A percentile compares a stretch with the other conserved stretches of the same genome.
Conservation (phyloP, 768 basidiomycete species). For the Grammothele lineata region DNA sequence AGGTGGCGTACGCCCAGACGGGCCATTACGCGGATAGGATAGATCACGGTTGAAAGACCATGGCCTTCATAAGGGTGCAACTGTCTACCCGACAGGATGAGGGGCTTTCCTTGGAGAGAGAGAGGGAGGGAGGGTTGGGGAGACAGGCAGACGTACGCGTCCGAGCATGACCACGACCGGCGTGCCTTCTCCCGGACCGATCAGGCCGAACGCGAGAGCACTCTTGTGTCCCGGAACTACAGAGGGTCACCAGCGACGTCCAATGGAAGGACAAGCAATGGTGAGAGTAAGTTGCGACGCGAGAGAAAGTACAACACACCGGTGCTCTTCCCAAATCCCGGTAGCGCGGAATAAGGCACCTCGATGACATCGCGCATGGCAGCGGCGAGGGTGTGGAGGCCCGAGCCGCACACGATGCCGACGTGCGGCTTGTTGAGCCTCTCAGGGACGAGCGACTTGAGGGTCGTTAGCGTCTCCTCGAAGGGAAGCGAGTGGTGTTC, state of each 20-base stretch:
- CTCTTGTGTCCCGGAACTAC: conserved; percentile 82
- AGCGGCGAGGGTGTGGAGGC: conserved; percentile 70
- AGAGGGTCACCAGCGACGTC: not conserved
- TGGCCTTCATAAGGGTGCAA: conserved; percentile 89
- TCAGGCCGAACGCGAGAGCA: conserved; percentile 71
- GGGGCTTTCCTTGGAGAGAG: no score
- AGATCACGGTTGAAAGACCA: conserved; percentile 60
- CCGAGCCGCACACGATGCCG: conserved; percentile 86
- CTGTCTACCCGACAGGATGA: conserved; percentile 31
- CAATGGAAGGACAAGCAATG: not conserved
- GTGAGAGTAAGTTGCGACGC: not conserved
- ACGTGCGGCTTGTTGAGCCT: conserved; percentile 54
- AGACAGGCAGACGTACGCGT: conserved; percentile 48
- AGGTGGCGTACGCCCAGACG: conserved; percentile 69
- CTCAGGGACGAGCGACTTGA: conserved; percentile 26
- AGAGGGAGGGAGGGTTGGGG: no score
- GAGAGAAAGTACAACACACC: conserved; percentile 42
- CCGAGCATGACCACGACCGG: conserved; percentile 91
- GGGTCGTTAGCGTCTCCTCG: conserved; percentile 25
- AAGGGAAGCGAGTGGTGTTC: conserved; percentile 18
- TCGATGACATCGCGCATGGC: conserved; percentile 51
- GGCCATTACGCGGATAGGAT: conserved; percentile 78
- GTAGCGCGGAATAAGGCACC: conserved; percentile 63
- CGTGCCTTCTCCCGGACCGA: conserved; percentile 58
- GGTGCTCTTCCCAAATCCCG: conserved; percentile 74